Base-by-base conservation (phyloP, 2,329 filamentous ascomycete species). In the Purpureocillium takamizusanense region DNA sequence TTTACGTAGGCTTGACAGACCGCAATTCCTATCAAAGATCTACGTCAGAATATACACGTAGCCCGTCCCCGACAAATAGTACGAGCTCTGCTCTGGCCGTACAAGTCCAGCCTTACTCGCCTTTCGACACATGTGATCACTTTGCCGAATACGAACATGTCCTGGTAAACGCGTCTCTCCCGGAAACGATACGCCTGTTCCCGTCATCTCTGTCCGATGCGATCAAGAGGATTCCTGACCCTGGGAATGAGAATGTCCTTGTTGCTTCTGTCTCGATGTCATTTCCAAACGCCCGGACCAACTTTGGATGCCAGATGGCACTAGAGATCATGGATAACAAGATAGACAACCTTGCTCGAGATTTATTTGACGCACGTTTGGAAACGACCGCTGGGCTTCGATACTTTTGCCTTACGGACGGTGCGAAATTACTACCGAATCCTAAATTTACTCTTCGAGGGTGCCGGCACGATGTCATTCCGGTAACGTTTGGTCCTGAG, bases 311-410 rank as follows among this genome's bases (percentile, higher is more conserved):
- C 37, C 36, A 33, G 35, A 41, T 49, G 31, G 15, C 48, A 21
- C 29, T 48, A 25, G 32, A 27, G 46, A 14, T 50, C 47, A 46
- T 51, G 42, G 39, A 48, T 47, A 18, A 51, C 38, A 31, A 29
- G 29, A 29, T 45, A 40, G 39, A 40, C 38, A 32, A 39, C 5
- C 17, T 39, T n/a, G 5, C 21, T 10, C 10, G n/a, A n/a, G n/a
- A n/a, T n/a, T n/a, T n/a, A n/a, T n/a, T n/a, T n/a, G n/a, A n/a
- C n/a, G n/a, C n/a, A n/a, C n/a, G n/a, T n/a, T n/a, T n/a, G n/a
- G n/a, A n/a, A n/a, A n/a, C n/a, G n/a, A n/a, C n/a, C n/a, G n/a
- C n/a, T n/a, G n/a, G n/a, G n/a, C n/a, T n/a, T n/a, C n/a, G n/a
- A n/a, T n/a, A n/a, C n/a, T n/a, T n/a, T n/a, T n/a, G n/a, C n/a